Percentiles rank a stretch among this genome's conserved stretches.
Evolutionary conservation across 2,329 filamentous ascomycete genomes (phyloP).

Genomic region (Macrophomina tecta): DNA sequence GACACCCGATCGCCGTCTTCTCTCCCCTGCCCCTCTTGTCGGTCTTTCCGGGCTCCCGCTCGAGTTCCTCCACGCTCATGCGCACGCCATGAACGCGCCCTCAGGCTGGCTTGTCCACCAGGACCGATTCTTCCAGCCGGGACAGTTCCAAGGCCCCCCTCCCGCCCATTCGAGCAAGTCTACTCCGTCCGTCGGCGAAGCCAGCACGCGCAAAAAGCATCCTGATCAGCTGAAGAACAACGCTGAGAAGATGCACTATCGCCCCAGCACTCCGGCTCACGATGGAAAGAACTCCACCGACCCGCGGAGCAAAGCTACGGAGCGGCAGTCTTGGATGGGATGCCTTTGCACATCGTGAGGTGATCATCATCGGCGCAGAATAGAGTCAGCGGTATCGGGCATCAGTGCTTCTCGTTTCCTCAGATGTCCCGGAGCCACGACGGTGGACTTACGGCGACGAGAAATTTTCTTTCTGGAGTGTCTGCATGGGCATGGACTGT

Average conservation of each 20-base stretch:
- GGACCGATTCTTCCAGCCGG: slow-evolving; percentile 25
- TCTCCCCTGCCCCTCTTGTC: neutral
- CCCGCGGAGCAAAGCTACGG: neutral
- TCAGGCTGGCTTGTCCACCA: slow-evolving; percentile 24
- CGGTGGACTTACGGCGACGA: neutral
- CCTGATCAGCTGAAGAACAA: neutral
- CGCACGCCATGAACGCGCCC: slow-evolving; percentile 16
- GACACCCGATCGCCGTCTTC: neutral
- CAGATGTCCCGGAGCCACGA: neutral
- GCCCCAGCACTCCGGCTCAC: neutral
- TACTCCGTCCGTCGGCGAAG: neutral
- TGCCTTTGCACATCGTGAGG: slow-evolving; percentile 14
- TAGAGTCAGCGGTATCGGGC: no score
- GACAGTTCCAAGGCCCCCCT: slow-evolving; percentile 9
- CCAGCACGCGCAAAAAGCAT: neutral
- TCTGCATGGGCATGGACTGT: neutral
- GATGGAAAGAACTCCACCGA: neutral
- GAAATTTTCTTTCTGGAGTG: neutral
- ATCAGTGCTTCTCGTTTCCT: neutral
- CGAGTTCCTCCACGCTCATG: neutral
- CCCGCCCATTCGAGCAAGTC: neutral
- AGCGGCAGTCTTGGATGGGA: neutral
- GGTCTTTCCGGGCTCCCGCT: neutral
- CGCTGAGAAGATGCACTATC: slow-evolving; percentile 12
- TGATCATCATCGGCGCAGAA: neutral